These are phyloP conservation scores for Ophiostoma sp. DNA, from an alignment of 2,329 filamentous ascomycete species.

Conservation along the genomic window DNA sequence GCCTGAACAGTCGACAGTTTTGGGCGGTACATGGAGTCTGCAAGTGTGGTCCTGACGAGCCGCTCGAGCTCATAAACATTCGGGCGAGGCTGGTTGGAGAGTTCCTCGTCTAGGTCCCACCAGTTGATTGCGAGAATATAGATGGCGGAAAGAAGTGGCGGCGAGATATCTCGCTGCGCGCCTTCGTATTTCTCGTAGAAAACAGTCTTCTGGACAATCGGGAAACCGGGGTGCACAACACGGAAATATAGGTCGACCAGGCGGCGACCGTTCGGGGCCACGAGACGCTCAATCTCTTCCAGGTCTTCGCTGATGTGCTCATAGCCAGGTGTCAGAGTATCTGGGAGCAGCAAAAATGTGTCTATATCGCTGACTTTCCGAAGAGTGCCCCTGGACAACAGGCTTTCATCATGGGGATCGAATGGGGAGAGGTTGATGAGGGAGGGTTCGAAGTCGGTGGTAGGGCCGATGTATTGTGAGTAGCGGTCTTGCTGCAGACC, in stretches of 20 bases:
- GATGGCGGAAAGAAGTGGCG: slow-evolving; percentile 54
- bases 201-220: slow-evolving; percentile 55
- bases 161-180: slow-evolving; percentile 54
- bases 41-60: slow-evolving; percentile 40
- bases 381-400: slow-evolving; percentile 62
- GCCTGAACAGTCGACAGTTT: slow-evolving; percentile 53
- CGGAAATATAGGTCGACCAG: slow-evolving; percentile 64
- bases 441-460: slow-evolving; percentile 78
- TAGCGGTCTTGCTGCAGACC: slow-evolving; percentile 73
- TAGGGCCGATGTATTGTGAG: slow-evolving; percentile 77
- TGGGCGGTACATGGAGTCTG: slow-evolving; percentile 46
- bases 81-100: slow-evolving; percentile 44
- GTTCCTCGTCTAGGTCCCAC: slow-evolving; percentile 53
- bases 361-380: slow-evolving; percentile 72
- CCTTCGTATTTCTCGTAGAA: slow-evolving; percentile 57
- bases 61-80: slow-evolving; percentile 36
- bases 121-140: slow-evolving; percentile 59
- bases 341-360: slow-evolving; percentile 75
- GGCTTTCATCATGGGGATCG: slow-evolving; percentile 74
- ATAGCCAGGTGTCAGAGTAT: slow-evolving; percentile 65
- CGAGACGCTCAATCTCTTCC: slow-evolving; percentile 62
- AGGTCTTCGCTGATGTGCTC: slow-evolving; percentile 64
- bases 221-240: slow-evolving; percentile 54
- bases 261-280: slow-evolving; percentile 57
- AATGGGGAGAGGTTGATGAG: slow-evolving; percentile 75